A percentile compares a stretch with the other conserved stretches of the same genome.
phyloP scores from a whole-genome alignment of 768 basidiomycete species.

The Nevesoporus exiguus region DNA sequence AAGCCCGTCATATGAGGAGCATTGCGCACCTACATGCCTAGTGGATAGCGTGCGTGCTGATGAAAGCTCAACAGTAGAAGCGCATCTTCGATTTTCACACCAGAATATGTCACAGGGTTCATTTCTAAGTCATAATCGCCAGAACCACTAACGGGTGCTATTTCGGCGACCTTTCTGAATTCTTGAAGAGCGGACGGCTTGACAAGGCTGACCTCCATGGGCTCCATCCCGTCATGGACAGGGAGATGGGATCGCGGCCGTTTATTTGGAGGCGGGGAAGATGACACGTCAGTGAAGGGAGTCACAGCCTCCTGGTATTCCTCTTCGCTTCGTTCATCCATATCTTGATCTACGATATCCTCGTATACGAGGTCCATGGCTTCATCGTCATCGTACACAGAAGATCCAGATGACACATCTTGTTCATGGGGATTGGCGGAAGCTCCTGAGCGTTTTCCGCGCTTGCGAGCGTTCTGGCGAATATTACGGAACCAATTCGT shows the following conservation, averaged over 20 bases:
- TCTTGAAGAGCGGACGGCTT: constrained; percentile 44
- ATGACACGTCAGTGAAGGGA: constrained; percentile 56
- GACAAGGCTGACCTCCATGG: constrained; percentile 36
- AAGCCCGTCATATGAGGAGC: neutral
- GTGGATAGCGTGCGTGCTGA: constrained; percentile 58
- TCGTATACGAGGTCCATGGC: constrained; percentile 49
- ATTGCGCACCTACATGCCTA: constrained; percentile 33
- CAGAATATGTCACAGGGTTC: constrained; percentile 38
- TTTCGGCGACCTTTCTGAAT: constrained; percentile 43
- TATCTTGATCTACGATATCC: constrained; percentile 47
- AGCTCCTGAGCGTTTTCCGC: constrained; percentile 49
- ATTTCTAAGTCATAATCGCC: constrained; percentile 27
- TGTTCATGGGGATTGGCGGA: constrained; percentile 40
- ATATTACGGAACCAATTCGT: constrained; percentile 89
- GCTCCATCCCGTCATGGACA: constrained; percentile 26
- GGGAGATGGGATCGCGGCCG: constrained; percentile 30
- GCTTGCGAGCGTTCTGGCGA: constrained; percentile 75
- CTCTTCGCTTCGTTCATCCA: constrained; percentile 56
- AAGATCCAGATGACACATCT: constrained; percentile 50
- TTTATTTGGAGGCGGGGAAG: constrained; percentile 36
- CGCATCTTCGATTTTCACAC: constrained; percentile 72
- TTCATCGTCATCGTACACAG: constrained; percentile 42
- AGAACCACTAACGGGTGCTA: constrained; percentile 17
- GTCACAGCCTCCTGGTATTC: constrained; percentile 74
- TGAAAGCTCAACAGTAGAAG: constrained; percentile 72